Conservation (phyloP, 345 rosid genomes). For the Nasturtium officinale region DNA sequence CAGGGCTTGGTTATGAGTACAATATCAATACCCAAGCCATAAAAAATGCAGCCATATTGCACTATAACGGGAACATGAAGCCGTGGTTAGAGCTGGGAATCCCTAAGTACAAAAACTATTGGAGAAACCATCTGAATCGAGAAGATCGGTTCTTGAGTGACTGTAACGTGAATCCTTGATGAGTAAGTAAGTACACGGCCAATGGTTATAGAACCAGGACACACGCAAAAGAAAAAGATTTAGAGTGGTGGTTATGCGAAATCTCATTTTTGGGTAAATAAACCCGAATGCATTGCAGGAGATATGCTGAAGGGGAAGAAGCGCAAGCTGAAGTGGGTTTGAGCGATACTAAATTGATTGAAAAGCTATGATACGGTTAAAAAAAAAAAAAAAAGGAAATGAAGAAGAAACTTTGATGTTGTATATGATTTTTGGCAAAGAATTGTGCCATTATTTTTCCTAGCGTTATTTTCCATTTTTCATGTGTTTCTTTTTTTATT, state of each 20-base stretch:
- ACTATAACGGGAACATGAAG: conserved; percentile 95
- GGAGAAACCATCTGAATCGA: conserved; percentile 73
- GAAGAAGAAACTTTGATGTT: conserved; percentile 38
- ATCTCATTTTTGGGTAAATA: conserved; percentile 45
- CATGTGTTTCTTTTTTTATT: conserved; percentile 12
- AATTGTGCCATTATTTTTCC: conserved; percentile 43
- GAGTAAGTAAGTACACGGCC: conserved; percentile 25
- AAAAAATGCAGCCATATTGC: conserved; percentile 71
- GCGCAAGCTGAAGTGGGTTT: conserved; percentile 26
- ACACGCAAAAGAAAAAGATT: conserved; percentile 31
- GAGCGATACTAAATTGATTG: conserved; percentile 29
- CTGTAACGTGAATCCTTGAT: conserved; percentile 79
- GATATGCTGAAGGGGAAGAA: conserved; percentile 41
- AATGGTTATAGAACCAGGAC: conserved; percentile 34
- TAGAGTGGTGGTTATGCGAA: conserved; percentile 17
- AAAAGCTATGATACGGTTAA: conserved; percentile 25
- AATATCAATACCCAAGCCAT: conserved; percentile 50
- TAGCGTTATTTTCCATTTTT: conserved; percentile 27
- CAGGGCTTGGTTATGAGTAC: conserved; percentile 86
- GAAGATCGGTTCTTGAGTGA: conserved; percentile 68
- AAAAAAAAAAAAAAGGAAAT: background rate
- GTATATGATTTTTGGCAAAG: conserved; percentile 44
- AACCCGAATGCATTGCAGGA: conserved; percentile 42
- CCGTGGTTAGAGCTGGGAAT: conserved; percentile 98
- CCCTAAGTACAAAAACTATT: conserved; percentile 62